A percentile compares a stretch with the other conserved stretches of the same genome.
phyloP scores from a whole-genome alignment of 768 basidiomycete species.

The Boletus pseudopeckii region DNA sequence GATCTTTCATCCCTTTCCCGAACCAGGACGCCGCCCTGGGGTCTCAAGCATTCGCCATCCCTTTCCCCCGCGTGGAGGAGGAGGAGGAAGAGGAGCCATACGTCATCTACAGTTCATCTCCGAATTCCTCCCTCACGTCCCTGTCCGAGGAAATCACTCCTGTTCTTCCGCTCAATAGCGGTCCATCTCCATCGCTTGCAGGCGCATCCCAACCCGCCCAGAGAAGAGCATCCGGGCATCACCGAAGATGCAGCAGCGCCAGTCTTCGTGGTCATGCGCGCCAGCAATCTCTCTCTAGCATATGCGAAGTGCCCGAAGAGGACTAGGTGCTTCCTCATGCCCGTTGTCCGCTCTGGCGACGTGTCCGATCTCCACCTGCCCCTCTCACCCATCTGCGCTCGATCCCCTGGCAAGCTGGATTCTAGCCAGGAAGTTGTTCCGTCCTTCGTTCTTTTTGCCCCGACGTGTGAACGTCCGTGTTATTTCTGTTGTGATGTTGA shows the following conservation, averaged over 20 bases:
- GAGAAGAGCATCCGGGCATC: slow-evolving; percentile 22
- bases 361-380: neutral
- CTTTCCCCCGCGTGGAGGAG: slow-evolving; percentile 27
- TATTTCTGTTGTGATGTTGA: slow-evolving; percentile 17
- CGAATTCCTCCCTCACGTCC: slow-evolving; percentile 31
- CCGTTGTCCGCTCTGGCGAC: neutral
- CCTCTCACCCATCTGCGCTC: neutral
- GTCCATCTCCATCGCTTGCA: slow-evolving; percentile 9
- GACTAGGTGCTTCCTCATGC: slow-evolving; percentile 14
- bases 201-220: slow-evolving; percentile 11
- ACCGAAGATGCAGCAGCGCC: slow-evolving; percentile 30
- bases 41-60: slow-evolving; percentile 18
- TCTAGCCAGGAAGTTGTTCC: slow-evolving; percentile 7
- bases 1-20: slow-evolving; percentile 8
- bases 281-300: slow-evolving; percentile 31
- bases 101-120: slow-evolving; percentile 33
- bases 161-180: slow-evolving; percentile 21
- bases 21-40: slow-evolving; percentile 2
- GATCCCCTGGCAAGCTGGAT: slow-evolving; percentile 21
- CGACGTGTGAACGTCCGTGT: slow-evolving; percentile 14
- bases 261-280: slow-evolving; percentile 31
- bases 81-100: slow-evolving; percentile 32
- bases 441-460: slow-evolving; percentile 9
- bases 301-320: slow-evolving; percentile 33
- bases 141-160: slow-evolving; percentile 30